phyloP scores from a whole-genome alignment of 495 filamentous ascomycete genomes.

The Penicillium argentinense region DNA sequence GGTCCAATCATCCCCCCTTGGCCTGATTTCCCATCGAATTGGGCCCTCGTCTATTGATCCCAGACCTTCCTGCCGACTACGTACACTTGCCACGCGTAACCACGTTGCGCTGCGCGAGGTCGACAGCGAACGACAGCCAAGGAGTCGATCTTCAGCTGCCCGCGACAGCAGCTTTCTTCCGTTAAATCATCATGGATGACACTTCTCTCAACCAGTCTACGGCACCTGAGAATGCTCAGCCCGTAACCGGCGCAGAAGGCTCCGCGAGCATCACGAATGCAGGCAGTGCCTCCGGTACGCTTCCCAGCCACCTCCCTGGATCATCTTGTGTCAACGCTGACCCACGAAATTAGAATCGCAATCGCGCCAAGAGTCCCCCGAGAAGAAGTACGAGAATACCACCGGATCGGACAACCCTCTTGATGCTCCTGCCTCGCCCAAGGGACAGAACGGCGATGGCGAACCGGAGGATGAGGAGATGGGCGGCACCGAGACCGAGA shows the following conservation, averaged over 20 bases:
- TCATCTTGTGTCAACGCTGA: conserved; percentile 10
- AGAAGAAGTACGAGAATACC: conserved; percentile 23
- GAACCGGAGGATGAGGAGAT: conserved; percentile 82
- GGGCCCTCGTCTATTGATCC: conserved; percentile 4
- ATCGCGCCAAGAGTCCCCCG: conserved; percentile 32
- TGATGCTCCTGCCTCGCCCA: conserved; percentile 79
- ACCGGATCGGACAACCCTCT: conserved; percentile 72
- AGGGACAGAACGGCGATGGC: conserved; percentile 60
- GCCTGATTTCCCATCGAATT: conserved; percentile 16
- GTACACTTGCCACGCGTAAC: conserved; percentile 3
- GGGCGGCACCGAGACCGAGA: conserved; percentile 64
- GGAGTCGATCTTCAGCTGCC: conserved; percentile 35
- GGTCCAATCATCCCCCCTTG: conserved; percentile 23
- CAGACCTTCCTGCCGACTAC: neutral
- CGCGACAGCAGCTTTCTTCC: conserved; percentile 34
- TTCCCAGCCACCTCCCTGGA: conserved; percentile 13
- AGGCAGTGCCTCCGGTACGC: conserved; percentile 36
- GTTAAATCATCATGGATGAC: conserved; percentile 41
- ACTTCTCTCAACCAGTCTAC: conserved; percentile 25
- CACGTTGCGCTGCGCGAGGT: conserved; percentile 16
- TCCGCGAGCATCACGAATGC: conserved; percentile 27
- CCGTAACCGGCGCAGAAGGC: conserved; percentile 25
- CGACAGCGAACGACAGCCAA: conserved; percentile 23
- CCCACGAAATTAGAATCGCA: conserved; percentile 24
- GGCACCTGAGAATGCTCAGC: conserved; percentile 32